Evolutionary conservation across 202 grass and related monocot genomes (phyloP).

Genomic region (Zizania palustris): DNA sequence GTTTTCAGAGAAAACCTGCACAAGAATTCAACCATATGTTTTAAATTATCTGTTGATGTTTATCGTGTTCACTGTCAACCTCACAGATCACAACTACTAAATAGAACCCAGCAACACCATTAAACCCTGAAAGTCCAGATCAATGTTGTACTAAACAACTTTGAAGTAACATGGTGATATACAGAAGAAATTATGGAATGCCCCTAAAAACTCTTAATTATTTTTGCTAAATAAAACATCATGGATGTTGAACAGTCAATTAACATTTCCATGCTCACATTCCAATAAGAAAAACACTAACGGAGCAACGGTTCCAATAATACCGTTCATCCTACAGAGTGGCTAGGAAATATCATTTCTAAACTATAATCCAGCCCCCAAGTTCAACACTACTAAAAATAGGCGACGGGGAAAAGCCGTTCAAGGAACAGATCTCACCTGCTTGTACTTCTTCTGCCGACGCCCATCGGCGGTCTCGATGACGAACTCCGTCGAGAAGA

Average conservation of each 20-base stretch:
- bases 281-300: neutral
- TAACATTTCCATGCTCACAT: neutral
- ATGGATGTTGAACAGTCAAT: neutral
- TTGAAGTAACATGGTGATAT: neutral
- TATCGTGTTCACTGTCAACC: neutral
- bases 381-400: neutral
- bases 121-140: neutral
- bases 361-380: neutral
- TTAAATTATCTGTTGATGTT: neutral
- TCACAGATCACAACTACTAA: neutral
- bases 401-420: neutral
- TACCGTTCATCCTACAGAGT: neutral
- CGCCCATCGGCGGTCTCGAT: slow-evolving; percentile 79
- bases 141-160: neutral
- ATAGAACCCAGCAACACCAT: neutral
- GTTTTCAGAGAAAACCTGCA: slow-evolving; percentile 84
- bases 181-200: neutral
- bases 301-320: neutral
- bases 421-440: slow-evolving; percentile 48
- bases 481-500: slow-evolving; percentile 94
- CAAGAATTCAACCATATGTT: neutral
- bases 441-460: slow-evolving; percentile 77
- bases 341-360: neutral
- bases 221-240: slow-evolving; percentile 9
- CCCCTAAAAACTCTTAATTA: neutral